phyloP scores from a whole-genome alignment of 331 rosid genomes.

The Erythrophleum ivorense region DNA sequence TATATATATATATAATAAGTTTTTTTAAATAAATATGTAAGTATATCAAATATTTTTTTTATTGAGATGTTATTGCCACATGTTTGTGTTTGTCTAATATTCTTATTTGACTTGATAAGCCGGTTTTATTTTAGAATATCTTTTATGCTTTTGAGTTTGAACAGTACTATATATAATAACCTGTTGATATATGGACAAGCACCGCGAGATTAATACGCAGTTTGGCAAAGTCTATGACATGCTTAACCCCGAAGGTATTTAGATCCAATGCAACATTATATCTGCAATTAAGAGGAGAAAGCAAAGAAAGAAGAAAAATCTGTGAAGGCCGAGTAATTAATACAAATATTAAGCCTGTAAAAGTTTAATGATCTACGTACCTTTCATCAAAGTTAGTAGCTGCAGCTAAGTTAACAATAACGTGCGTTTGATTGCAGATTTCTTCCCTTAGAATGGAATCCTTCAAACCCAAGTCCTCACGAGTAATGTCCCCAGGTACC shows the following conservation, averaged over 20 bases:
- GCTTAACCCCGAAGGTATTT: conserved; percentile 69
- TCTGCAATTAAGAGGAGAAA: conserved; percentile 37
- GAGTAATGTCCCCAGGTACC: conserved; percentile 78
- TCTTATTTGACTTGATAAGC: too few relatives aligned
- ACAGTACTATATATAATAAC: conserved; percentile 32
- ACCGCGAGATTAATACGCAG: conserved; percentile 53
- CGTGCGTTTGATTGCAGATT: conserved; percentile 53
- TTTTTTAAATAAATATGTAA: too few relatives aligned
- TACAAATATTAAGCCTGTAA: neutral
- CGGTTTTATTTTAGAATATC: too few relatives aligned
- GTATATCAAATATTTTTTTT: too few relatives aligned
- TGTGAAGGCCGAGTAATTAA: too few relatives aligned
- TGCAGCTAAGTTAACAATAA: conserved; percentile 76
- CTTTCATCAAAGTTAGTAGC: conserved; percentile 83
- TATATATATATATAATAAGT: too few relatives aligned
- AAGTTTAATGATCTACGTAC: conserved; percentile 31
- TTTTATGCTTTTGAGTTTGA: too few relatives aligned
- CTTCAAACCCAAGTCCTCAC: conserved; percentile 54
- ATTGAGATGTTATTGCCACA: too few relatives aligned
- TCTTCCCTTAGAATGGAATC: conserved; percentile 56
- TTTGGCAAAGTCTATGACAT: conserved; percentile 66
- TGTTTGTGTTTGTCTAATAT: too few relatives aligned
- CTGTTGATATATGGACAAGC: conserved; percentile 84
- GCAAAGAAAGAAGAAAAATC: neutral
- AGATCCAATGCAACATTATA: conserved; percentile 69